Base-by-base conservation (phyloP, 768 basidiomycete species). In the Lactarius sanguifluus region DNA sequence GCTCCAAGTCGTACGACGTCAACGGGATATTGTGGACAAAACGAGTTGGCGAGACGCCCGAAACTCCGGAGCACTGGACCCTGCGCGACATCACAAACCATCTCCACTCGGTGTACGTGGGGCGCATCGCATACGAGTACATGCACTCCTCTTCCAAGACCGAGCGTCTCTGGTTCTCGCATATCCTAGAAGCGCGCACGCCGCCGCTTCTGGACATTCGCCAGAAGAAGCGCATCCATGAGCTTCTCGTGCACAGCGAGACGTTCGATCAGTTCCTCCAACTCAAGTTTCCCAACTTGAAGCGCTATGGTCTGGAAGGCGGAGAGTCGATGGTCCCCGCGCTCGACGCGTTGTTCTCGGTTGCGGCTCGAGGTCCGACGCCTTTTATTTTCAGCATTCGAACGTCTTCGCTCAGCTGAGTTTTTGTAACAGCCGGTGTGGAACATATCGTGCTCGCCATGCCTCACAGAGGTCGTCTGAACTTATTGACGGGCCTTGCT, bases 281-380 rank as follows among this genome's bases (percentile, higher is more conserved):
- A 72, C 79, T 85, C 61, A 94, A 94, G 76, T 96, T 96, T 73
- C 94, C 94, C 1, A 95, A 93, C 76, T 72, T 92, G 74, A 92
- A 91, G 76, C 83, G 91, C 72, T 93, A 93, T 75, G 94, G 92
- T 0, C 81, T 96, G 43, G 94, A 97, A 76, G 95, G 95, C 3
- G 95, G 90, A 1, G 95, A 96, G 78, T 93, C 92, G 3, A 96
- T 96, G 94, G 77, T 97, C 30, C 90, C 93, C 5, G 94, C 93
- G 1, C 79, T 96, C 2, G 92, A 95, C 66, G 80, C 85, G 0
- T 75, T 97, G 20, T 92, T 97, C 71, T 78, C 81, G 0, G 79
- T 83, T 2, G 88, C 92, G 9, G 82, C 91, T 3, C 76, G 79
- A 71, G 83, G 88, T 87, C 59, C 25, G 71, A 73, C 5, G 55